A percentile compares a stretch with the other conserved stretches of the same genome.
Conservation (phyloP, 495 filamentous ascomycete genomes). For the Penicillium waksmanii region DNA sequence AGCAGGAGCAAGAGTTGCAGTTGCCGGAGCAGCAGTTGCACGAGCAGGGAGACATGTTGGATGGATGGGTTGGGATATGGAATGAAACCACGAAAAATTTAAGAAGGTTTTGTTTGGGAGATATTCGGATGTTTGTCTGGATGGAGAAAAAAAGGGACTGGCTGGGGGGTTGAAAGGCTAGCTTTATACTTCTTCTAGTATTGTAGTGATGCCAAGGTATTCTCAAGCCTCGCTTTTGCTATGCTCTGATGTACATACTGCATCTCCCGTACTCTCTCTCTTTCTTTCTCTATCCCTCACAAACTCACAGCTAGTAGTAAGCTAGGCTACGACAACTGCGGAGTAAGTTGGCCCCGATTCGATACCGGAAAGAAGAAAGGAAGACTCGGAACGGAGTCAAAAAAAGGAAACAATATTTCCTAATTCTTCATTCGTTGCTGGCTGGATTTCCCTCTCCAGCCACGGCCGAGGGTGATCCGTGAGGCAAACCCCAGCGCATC, state of each 20-base stretch:
- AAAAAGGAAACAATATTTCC: background rate
- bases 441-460: background rate
- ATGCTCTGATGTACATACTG: background rate
- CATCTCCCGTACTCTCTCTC: background rate
- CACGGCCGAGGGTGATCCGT: constrained; percentile 10
- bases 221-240: background rate
- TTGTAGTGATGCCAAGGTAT: background rate
- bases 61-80: constrained; percentile 21
- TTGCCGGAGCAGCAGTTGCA: constrained; percentile 51
- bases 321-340: constrained; percentile 6
- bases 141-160: background rate
- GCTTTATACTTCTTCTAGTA: constrained; percentile 25
- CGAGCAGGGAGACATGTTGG: constrained; percentile 49
- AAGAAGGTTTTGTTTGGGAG: constrained; percentile 12
- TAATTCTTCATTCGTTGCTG: constrained; percentile 3
- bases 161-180: constrained; percentile 6
- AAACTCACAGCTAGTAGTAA: background rate
- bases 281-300: too few relatives aligned
- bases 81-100: constrained; percentile 11
- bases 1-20: constrained; percentile 50
- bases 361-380: background rate
- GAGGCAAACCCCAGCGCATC: constrained; percentile 18
- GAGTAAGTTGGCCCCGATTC: constrained; percentile 1
- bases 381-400: background rate
- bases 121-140: background rate